Base-by-base conservation (phyloP, 1,284 basidiomycete species). In the Coriolopsis trogii region DNA sequence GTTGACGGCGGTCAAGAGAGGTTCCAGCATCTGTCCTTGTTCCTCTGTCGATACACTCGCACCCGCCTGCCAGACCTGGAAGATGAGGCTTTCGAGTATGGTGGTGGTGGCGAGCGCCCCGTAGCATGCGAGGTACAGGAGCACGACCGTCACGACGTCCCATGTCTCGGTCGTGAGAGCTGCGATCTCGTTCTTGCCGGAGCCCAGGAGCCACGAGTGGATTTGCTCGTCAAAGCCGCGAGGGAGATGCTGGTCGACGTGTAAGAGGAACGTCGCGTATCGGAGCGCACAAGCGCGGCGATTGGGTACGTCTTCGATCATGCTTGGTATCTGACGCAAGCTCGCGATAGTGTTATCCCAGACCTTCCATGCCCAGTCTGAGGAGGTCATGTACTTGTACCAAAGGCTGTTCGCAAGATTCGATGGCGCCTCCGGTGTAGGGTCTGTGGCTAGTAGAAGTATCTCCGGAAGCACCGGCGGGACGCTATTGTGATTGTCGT, bases 341-440 rank as follows among this genome's bases (percentile, higher is more conserved):
- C 82, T 84, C 6, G 84, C 81, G 41, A 92, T 73, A 2, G 84
- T 82, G 61, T 88, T 89, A 59, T 91, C 87, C 87, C 90, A 90
- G 8, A 87, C 85, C 57, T 84, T 85, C 78, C 81, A 85, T 2
- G 80, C 85, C 89, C 89, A 91, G 56, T 88, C 79, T 9, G 71
- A 64, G 0, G 85, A 81, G 3, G 79, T 80, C 31, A 85, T 80
- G 62, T 90, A 91, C 63, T 89, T 87, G 68, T 88, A 85, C 88
- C 88, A 90, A 21, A 93, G 69, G 49, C 78, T 74, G 63, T 87
- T 87, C 1, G 87, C 87, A n/a, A 91, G 79, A 41, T 79, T 76
- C 1, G 83, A 82, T 2, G 86, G 79, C 3, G 83, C 84, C 49
- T 85, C 82, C 0, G 72, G 71, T 48, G 77, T 74, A 2, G 74